Evolutionary conservation across 2,329 filamentous ascomycete species (phyloP).

Genomic region (Fusarium sacchari): DNA sequence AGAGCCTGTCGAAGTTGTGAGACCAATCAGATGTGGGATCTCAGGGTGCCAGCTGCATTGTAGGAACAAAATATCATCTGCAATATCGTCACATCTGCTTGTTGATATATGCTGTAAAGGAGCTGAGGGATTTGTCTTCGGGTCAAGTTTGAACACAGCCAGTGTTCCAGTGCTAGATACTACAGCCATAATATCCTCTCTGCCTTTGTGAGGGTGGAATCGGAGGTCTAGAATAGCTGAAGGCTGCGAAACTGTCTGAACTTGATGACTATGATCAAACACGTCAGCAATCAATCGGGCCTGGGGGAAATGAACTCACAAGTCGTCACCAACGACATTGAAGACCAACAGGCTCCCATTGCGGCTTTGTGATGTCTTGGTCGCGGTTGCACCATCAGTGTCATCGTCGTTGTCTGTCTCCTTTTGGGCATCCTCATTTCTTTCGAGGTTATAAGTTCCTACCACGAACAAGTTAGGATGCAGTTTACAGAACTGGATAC

Average conservation of each 20-base stretch:
- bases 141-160: conserved; percentile 68
- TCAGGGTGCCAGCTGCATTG: conserved; percentile 79
- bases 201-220: conserved; percentile 67
- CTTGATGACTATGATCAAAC: conserved; percentile 55
- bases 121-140: conserved; percentile 44
- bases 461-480: conserved; percentile 76
- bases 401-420: conserved; percentile 37
- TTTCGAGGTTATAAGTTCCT: conserved; percentile 84
- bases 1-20: conserved; percentile 76
- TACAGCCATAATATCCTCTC: conserved; percentile 70
- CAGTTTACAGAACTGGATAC: conserved; percentile 76
- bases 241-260: conserved; percentile 70
- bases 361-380: conserved; percentile 66
- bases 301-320: conserved; percentile 60
- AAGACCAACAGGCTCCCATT: conserved; percentile 80
- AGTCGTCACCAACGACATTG: conserved; percentile 57
- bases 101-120: conserved; percentile 55
- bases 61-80: conserved; percentile 71
- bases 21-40: conserved; percentile 64
- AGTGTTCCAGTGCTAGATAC: conserved; percentile 82
- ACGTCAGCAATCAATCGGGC: conserved; percentile 1
- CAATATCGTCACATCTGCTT: conserved; percentile 60
- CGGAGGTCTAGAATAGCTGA: conserved; percentile 87
- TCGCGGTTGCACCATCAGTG: conserved; percentile 31
- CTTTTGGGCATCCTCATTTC: conserved; percentile 50